Evolutionary conservation across 306 rosid genomes (phyloP).

Genomic region (Lotus japonicus): DNA sequence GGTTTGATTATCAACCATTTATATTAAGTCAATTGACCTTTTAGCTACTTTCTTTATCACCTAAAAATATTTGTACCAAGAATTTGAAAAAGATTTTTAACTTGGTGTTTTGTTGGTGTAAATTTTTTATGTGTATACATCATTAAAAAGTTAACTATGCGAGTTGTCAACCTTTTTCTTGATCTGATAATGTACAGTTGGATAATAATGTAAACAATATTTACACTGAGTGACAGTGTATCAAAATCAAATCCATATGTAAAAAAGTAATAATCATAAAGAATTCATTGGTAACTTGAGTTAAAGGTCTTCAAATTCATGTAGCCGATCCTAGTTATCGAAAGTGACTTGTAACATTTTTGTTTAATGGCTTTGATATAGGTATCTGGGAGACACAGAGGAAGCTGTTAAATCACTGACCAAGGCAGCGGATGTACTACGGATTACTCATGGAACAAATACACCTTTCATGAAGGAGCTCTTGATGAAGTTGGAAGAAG

Average conservation of each 20-base stretch:
- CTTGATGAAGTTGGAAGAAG: slow-evolving; percentile 71
- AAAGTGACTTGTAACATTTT: background rate
- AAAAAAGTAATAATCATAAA: background rate
- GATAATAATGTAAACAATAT: background rate
- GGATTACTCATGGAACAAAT: slow-evolving; percentile 76
- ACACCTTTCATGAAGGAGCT: slow-evolving; percentile 73
- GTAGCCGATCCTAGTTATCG: background rate
- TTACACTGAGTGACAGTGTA: background rate
- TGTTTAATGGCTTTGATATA: slow-evolving; percentile 22
- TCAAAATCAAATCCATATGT: background rate
- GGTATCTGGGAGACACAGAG: slow-evolving; percentile 63
- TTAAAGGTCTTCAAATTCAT: background rate
- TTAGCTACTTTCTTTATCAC: too few relatives aligned
- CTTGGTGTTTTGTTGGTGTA: too few relatives aligned
- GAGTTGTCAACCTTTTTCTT: background rate
- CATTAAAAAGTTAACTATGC: background rate
- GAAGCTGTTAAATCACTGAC: slow-evolving; percentile 59
- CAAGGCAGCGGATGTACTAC: slow-evolving; percentile 61
- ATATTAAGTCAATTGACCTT: too few relatives aligned
- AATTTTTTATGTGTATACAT: background rate
- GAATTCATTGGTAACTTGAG: background rate
- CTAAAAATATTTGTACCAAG: too few relatives aligned
- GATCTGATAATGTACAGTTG: background rate
- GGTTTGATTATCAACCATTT: too few relatives aligned
- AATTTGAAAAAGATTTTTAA: too few relatives aligned